Evolutionary conservation across 1,284 basidiomycete genomes (phyloP), one percentile per base, ranked within the genome.

Genomic region (Cutaneotrichosporon cavernicola): DNA sequence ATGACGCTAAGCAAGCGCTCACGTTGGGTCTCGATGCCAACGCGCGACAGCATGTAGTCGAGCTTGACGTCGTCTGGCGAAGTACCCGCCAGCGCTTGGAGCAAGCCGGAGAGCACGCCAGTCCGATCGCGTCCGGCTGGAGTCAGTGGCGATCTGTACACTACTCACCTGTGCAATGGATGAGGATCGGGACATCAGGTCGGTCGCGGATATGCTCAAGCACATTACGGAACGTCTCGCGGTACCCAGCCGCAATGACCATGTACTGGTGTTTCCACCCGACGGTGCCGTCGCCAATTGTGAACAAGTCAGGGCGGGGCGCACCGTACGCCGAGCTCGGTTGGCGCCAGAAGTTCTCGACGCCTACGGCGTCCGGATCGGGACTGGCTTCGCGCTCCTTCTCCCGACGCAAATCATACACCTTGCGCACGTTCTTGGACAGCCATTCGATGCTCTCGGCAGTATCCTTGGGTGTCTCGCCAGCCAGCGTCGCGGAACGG

Each of bases 21-120:
- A 43, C 65, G 65, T 30, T 38, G 60, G 18, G 65, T 63, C 60
- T 67, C 65, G 53, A 67, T 61, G 10, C 65, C 65, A 26, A 67
- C 32, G n/a, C 65, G 62, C 14, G 60, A 60, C 18, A 67, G 60
- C 50, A 64, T 61, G 53, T 67, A 67, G 50, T 67, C 65, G 60
- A 62, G 51, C 4, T 60, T 38, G 5, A 60, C 30, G 26, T 60
- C 60, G 16, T 46, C 47, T 4, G 55, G 30, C 26, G 60, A 34
- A 11, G 62, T 64, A 26, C 63, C 65, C 7, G 60, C 65, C 21
- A 67, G 60, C 18, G 59, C 50, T 50, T 67, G 63, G 8, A 67
- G 60, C 31, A 67, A 38, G 43, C 60, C 63, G 11, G 63, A 61
- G 40, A 63, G 10, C 26, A 67, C 51, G 26, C 65, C 65, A 9